These are phyloP conservation scores for Penicillium sp. DNA, from an alignment of 2,329 filamentous ascomycete species.

Conservation along the genomic window DNA sequence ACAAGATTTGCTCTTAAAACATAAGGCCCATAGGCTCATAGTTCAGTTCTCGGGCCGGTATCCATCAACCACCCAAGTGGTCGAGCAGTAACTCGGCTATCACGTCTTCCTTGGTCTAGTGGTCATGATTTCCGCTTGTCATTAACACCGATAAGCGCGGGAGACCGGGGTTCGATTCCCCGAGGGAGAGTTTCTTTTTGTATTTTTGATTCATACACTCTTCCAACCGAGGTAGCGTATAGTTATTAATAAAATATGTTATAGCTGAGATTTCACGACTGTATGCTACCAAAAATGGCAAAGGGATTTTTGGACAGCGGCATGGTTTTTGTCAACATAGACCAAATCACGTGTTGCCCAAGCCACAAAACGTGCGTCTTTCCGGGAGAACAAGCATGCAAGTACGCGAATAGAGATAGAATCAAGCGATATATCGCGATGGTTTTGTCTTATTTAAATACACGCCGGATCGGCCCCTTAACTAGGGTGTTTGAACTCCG, in stretches of 20 bases:
- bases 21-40: not conserved
- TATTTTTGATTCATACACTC: not conserved
- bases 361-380: not conserved
- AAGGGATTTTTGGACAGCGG: too few relatives aligned
- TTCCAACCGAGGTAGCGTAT: too few relatives aligned
- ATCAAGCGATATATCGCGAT: not conserved
- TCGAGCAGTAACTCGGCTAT: constrained; percentile 12
- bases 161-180: constrained; percentile 41
- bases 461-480: not conserved
- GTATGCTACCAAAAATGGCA: too few relatives aligned
- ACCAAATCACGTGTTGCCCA: not conserved
- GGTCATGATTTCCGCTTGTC: constrained; percentile 44
- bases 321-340: too few relatives aligned
- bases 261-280: too few relatives aligned
- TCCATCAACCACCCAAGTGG: constrained; percentile 13
- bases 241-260: too few relatives aligned
- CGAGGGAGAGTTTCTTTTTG: constrained; percentile 34
- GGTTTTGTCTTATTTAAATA: not conserved
- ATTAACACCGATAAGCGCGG: constrained; percentile 34
- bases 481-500: not conserved
- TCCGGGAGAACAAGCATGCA: not conserved
- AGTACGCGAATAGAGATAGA: not conserved
- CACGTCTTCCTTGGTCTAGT: constrained; percentile 33
- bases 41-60: not conserved
- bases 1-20: too few relatives aligned